Base-by-base conservation (phyloP, 1,139 yeast species). In the Blastobotrys indianensis region DNA sequence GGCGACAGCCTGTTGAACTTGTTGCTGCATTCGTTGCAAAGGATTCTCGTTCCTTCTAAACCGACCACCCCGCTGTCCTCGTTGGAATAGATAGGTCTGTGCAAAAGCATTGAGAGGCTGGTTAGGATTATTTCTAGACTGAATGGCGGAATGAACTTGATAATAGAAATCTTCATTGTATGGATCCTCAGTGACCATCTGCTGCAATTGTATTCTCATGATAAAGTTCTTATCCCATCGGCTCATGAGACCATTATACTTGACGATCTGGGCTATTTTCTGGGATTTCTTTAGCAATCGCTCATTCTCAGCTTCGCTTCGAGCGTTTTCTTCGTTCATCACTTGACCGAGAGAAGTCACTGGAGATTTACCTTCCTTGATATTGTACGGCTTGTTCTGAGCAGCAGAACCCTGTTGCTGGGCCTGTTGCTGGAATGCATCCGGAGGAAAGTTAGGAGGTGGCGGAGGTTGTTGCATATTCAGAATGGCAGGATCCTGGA, bases 21-120 rank as follows among this genome's bases (percentile, higher is more conserved):
- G 97, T 62, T 90, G 96, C 70, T 92, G 97, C 97, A 92, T 90
- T 74, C 96, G 82, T 69, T 86, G 96, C 59, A 90, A 75, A 1
- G 97, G 97, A 56, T 90, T 84, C 41, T 62, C 62, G n/a, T 94
- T 92, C 62, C 95, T 75, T 69, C 85, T 82, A 58, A 79, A 77
- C 63, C 95, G 80, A 62, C 94, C 80, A n/a, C 66, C 61, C 42
- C 95, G 94, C 67, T 94, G 80, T 41, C 96, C 95, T 54, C 94
- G 84, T 66, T 87, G 95, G 60, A 86, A 94, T 64, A 92, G 73
- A 61, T 94, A 90, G n/a, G 95, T 94, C 63, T 86, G 88, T 12
- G 97, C 97, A 71, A 90, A 84, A 23, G 87, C 80, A 68, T 68
- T 78, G 66, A 64, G 61, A 29, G 67, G 68, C 50, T 66, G 68